Base-by-base conservation (phyloP, 345 rosid genomes). In the Boechera stricta region DNA sequence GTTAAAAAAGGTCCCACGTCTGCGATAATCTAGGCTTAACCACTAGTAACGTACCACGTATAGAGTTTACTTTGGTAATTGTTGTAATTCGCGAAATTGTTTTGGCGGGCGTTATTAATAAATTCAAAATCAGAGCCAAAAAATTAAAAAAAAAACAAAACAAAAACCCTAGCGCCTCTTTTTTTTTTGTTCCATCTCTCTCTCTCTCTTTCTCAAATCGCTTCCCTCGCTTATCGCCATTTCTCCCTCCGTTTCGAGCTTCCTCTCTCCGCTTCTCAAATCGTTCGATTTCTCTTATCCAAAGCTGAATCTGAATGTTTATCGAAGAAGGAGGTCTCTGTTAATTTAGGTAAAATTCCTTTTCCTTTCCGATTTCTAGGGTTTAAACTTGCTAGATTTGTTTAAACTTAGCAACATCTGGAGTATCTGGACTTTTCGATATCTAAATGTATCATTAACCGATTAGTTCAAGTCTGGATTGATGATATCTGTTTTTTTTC, bases 91-190 rank as follows among this genome's bases (percentile, higher is more conserved):
- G 18, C 3, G 62, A 64, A 70, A 65, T 24, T 47, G 78, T 73
- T 56, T 89, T 91, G 95, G 97, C 97, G 97, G 91, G 91, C 91
- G 84, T 69, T 62, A 51, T 73, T 67, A 35, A 33, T 59, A 74
- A 69, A 38, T 78, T 78, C 81, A 56, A 86, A 77, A 87, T 86
- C 85, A 84, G 84, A 82, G 71, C 79, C 65, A 52, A 79, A 84
- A 77, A 39, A 73, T 1, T 38, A 7, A 38, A 33, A 5, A 5
- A 12, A 45, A 4, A 13, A 0, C 12, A 81, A 73, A 72, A 69
- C 35, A 77, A 83, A 21, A 88, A 87, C 93, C 95, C 97, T 91
- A 88, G 83, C 79, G 74, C 77, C 82, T 64, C 74, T 69, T 76
- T 63, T 35, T 48, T 21, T 11, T 3, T 29, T 3, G 5, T 7